Conservation (phyloP, 1,139 yeast genomes). For the Candida sanyaensis region DNA sequence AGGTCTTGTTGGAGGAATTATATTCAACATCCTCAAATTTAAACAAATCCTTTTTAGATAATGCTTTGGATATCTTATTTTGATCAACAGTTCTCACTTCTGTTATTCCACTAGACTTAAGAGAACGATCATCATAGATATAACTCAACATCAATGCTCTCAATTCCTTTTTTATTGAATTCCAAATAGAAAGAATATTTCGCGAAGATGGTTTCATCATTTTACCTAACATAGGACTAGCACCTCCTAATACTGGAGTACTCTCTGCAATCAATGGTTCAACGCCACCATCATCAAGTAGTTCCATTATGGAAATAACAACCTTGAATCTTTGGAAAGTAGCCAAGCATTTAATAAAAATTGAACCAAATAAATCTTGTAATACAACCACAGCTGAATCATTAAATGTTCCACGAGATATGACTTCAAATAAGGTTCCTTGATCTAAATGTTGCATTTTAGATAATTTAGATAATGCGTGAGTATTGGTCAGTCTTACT, state of each 20-base stretch:
- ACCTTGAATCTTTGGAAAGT: constrained; percentile 74
- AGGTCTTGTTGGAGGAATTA: constrained; percentile 34
- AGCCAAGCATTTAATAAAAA: constrained; percentile 62
- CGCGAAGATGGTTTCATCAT: constrained; percentile 2
- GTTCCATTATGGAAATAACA: constrained; percentile 54
- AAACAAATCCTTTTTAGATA: constrained; percentile 31
- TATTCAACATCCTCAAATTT: constrained; percentile 50
- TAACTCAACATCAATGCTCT: constrained; percentile 58
- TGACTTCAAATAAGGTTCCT: constrained; percentile 21
- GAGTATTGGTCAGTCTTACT: constrained; percentile 48
- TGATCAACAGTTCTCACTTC: constrained; percentile 9
- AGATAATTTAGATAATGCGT: constrained; percentile 31
- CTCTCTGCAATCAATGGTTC: constrained; percentile 1
- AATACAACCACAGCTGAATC: constrained; percentile 61
- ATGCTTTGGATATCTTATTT: constrained; percentile 10
- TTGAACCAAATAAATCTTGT: constrained; percentile 68
- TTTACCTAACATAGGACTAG: constrained; percentile 7
- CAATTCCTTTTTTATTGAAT: constrained; percentile 57
- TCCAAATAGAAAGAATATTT: constrained; percentile 51
- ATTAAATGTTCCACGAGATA: constrained; percentile 31
- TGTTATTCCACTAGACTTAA: background rate
- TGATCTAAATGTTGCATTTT: constrained; percentile 34
- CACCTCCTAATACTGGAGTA: constrained; percentile 6
- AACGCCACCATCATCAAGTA: constrained; percentile 17
- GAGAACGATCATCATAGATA: constrained; percentile 31